A percentile compares a stretch with the other conserved stretches of the same genome.
phyloP scores from a whole-genome alignment of 176 grass and related monocot genomes.

The Pontederia paniculata region DNA sequence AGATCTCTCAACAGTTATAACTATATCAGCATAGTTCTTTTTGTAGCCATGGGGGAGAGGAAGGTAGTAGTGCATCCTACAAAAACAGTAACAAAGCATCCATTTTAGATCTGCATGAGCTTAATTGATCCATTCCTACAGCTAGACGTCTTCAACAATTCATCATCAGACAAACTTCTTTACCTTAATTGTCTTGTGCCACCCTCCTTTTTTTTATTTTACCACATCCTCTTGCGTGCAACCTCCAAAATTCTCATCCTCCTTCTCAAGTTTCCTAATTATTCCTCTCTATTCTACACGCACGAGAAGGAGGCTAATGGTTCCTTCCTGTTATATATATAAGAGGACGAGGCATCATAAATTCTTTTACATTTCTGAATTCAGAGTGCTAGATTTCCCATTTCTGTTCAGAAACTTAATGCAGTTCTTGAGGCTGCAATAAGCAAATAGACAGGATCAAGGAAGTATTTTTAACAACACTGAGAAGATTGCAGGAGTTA shows the following conservation, averaged over 20 bases:
- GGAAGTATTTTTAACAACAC: neutral
- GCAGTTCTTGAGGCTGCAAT: too few relatives aligned
- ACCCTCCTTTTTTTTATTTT: slow-evolving; percentile 16
- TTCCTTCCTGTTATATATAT: slow-evolving; percentile 17
- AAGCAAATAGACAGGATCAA: neutral
- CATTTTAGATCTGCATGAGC: too few relatives aligned
- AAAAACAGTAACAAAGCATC: too few relatives aligned
- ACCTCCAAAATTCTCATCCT: slow-evolving; percentile 42
- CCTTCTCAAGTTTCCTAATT: slow-evolving; percentile 65
- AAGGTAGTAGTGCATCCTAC: too few relatives aligned
- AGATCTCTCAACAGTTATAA: too few relatives aligned
- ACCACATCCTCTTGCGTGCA: slow-evolving; percentile 31
- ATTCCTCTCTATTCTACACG: slow-evolving; percentile 34
- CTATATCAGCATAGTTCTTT: too few relatives aligned
- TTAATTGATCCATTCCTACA: too few relatives aligned
- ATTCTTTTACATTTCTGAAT: slow-evolving; percentile 25
- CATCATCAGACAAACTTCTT: too few relatives aligned
- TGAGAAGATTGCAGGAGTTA: slow-evolving; percentile 17
- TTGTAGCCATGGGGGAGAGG: too few relatives aligned
- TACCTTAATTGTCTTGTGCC: too few relatives aligned
- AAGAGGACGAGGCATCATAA: slow-evolving; percentile 15
- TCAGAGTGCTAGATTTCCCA: neutral
- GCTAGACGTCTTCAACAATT: too few relatives aligned
- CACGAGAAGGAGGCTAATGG: slow-evolving; percentile 32
- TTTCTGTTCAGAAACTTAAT: neutral